Conservation (phyloP, 805 yeast species). For the Scheffersomyces amazonensis region DNA sequence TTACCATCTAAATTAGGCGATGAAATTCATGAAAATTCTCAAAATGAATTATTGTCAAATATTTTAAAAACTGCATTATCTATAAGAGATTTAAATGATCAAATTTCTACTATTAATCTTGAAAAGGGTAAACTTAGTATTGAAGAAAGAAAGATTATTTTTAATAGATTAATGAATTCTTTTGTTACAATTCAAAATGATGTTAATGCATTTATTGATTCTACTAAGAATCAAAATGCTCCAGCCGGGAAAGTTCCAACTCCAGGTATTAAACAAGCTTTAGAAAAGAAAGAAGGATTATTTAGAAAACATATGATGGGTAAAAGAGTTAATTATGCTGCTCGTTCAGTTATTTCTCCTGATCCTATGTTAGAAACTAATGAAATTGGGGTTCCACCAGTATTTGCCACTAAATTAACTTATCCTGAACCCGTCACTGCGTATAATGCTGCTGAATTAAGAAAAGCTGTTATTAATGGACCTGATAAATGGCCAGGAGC, state of each 20-base stretch:
- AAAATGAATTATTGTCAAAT: slow-evolving; percentile 82
- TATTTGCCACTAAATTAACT: slow-evolving; percentile 90
- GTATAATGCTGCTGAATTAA: slow-evolving; percentile 82
- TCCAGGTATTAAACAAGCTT: slow-evolving; percentile 96
- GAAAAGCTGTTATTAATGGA: slow-evolving; percentile 95
- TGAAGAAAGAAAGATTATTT: slow-evolving; percentile 72
- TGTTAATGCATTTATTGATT: slow-evolving; percentile 90
- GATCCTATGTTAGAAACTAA: slow-evolving; percentile 98
- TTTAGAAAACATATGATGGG: slow-evolving; percentile 99
- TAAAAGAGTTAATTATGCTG: slow-evolving; percentile 97
- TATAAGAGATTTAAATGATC: slow-evolving; percentile 88
- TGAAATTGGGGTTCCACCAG: slow-evolving; percentile 99
- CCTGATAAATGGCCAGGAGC: slow-evolving; percentile 99
- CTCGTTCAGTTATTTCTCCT: slow-evolving; percentile 98
- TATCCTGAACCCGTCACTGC: slow-evolving; percentile 98
- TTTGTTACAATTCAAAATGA: slow-evolving; percentile 94
- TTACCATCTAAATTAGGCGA: slow-evolving; percentile 97
- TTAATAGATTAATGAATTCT: slow-evolving; percentile 90
- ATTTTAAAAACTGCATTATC: slow-evolving; percentile 75
- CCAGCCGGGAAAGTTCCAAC: slow-evolving; percentile 67
- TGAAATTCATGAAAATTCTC: slow-evolving; percentile 90
- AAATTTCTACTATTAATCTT: slow-evolving; percentile 53
- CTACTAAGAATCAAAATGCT: slow-evolving; percentile 79
- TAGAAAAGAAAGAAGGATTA: slow-evolving; percentile 97
- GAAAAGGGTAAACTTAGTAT: slow-evolving; percentile 37